These are phyloP conservation scores for Actinomucor elegans DNA, from an alignment of 371 early-diverging fungal species.

Conservation along the genomic window DNA sequence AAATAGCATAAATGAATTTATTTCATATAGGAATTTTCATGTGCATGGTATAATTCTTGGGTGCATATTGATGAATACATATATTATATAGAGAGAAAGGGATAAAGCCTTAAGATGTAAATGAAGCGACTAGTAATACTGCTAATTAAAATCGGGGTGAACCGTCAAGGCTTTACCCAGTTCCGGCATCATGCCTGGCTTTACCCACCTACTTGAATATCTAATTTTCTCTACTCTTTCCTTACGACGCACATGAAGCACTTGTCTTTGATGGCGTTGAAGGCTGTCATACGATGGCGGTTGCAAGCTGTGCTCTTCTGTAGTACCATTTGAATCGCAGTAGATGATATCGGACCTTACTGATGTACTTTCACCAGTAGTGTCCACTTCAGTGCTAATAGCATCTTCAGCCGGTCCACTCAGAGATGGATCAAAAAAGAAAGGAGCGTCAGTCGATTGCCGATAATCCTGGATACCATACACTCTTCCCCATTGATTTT, in stretches of 20 bases:
- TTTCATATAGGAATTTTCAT: too few species aligned
- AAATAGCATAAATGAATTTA: too few species aligned
- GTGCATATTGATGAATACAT: too few species aligned
- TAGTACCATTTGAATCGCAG: too few species aligned
- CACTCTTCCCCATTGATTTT: conserved; percentile 13
- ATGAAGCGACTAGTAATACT: too few species aligned
- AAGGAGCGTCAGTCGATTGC: conserved; percentile 12
- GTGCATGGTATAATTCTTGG: too few species aligned
- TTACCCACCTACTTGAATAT: conserved; percentile 14
- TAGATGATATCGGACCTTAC: too few species aligned
- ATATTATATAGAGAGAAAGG: too few species aligned
- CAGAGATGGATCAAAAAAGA: conserved; percentile 15
- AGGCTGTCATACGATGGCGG: conserved; percentile 14
- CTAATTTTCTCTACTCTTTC: conserved; percentile 19
- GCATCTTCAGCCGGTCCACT: conserved; percentile 7
- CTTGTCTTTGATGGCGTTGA: conserved; percentile 5
- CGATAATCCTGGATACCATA: conserved; percentile 11
- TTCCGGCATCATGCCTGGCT: conserved; percentile 7
- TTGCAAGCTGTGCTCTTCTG: too few species aligned
- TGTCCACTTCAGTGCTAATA: background rate
- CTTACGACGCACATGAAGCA: conserved; percentile 9
- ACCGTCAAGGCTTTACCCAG: conserved; percentile 16
- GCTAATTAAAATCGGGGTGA: background rate
- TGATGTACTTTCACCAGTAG: background rate
- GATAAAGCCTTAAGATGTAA: too few species aligned